Percentiles rank a stretch among this genome's conserved stretches.
Evolutionary conservation across 441 rosid species (phyloP).

Genomic region (Euphorbia schlechtendalii): DNA sequence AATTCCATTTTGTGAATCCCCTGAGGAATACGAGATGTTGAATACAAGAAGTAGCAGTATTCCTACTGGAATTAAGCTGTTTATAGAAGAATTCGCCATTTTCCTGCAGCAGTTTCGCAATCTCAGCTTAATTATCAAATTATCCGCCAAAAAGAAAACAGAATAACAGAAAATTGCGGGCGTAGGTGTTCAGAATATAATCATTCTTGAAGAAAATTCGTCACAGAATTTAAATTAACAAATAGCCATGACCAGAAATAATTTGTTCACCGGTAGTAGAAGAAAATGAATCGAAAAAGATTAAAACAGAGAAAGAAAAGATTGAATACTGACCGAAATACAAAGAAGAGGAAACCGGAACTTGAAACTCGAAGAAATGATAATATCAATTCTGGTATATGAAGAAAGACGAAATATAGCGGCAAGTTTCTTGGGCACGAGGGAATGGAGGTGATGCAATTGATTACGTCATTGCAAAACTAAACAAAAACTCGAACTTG

Average conservation of each 20-base stretch:
- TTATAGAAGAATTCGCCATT: constrained; percentile 2
- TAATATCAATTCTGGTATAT: background rate
- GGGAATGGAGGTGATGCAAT: constrained; percentile 1
- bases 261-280: background rate
- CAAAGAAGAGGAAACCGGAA: background rate
- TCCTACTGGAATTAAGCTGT: background rate
- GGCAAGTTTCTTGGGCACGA: background rate
- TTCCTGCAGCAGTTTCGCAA: constrained; percentile 4
- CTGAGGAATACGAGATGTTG: constrained; percentile 22
- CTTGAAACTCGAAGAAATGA: background rate
- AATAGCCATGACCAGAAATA: background rate
- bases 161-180: background rate
- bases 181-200: background rate
- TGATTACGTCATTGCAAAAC: background rate
- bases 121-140: background rate
- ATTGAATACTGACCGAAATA: background rate
- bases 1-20: constrained; percentile 16
- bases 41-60: constrained; percentile 3
- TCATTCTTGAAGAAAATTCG: background rate
- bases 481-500: background rate
- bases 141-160: background rate
- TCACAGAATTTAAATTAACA: background rate
- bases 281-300: background rate
- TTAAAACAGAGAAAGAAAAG: background rate
- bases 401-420: background rate